Conservation (phyloP, 164 flowering plant species). For the Litsea cubeba region DNA sequence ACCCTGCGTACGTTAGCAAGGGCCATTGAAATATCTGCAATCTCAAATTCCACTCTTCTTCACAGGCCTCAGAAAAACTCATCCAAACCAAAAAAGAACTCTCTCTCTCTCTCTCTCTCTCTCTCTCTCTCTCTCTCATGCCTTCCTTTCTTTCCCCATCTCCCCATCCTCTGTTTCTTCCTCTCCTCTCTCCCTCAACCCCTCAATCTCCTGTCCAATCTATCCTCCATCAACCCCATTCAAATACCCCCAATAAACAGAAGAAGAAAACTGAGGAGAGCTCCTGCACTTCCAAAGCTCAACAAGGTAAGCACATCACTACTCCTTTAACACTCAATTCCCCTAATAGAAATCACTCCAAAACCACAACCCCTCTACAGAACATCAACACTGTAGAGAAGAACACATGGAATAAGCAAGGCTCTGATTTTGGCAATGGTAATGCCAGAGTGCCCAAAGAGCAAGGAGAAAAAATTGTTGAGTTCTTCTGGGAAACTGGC, state of each 20-base stretch:
- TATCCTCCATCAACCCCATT: not conserved
- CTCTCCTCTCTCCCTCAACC: conserved; percentile 10
- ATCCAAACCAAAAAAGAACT: not conserved
- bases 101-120: not conserved
- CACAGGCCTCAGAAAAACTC: not conserved
- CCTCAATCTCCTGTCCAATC: not conserved
- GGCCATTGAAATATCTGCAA: too few species aligned
- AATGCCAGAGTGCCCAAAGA: conserved; percentile 5
- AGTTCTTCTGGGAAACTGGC: not conserved
- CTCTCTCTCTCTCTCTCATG: not conserved
- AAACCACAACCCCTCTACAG: not conserved
- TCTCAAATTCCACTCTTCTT: not conserved
- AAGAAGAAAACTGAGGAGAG: not conserved
- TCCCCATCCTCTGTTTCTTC: conserved; percentile 9
- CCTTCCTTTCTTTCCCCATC: not conserved
- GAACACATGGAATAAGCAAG: not conserved
- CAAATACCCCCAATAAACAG: not conserved
- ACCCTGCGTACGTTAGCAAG: too few species aligned
- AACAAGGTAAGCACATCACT: conserved; percentile 11
- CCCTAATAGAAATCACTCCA: conserved; percentile 9
- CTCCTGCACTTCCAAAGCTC: conserved; percentile 2
- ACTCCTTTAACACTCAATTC: conserved; percentile 11
- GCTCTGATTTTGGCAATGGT: not conserved
- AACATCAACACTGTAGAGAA: not conserved
- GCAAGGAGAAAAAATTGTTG: not conserved